phyloP scores from a whole-genome alignment of 148 eudicot species.

The Chenopodium suecicum region DNA sequence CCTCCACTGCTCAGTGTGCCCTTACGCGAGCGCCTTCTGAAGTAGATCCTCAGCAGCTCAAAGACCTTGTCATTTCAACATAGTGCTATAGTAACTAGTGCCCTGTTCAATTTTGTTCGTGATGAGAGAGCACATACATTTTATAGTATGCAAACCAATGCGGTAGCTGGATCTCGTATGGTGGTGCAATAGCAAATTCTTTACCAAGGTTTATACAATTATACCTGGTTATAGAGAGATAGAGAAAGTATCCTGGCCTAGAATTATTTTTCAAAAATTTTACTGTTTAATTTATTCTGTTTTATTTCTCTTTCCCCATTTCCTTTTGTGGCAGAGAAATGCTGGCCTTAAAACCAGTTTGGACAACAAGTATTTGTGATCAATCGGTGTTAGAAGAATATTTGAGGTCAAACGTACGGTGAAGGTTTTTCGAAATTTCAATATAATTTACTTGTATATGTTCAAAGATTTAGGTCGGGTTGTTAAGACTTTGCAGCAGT shows the following conservation, averaged over 20 bases:
- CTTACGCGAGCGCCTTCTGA: constrained; percentile 88
- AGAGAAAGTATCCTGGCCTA: not conserved
- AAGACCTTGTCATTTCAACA: constrained; percentile 44
- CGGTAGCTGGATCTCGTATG: not conserved
- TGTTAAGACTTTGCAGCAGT: not conserved
- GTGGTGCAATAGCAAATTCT: not conserved
- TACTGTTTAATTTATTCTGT: not conserved
- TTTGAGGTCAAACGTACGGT: not conserved
- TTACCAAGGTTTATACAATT: not conserved
- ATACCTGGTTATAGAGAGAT: not conserved
- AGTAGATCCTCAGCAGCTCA: constrained; percentile 78
- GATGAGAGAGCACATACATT: not conserved
- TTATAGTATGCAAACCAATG: not conserved
- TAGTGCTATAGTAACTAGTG: not conserved
- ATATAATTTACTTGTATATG: not conserved
- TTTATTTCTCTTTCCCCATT: not conserved
- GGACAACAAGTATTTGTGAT: not conserved
- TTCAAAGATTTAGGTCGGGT: not conserved
- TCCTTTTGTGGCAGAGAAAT: not conserved
- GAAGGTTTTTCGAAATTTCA: not conserved
- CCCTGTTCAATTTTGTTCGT: not conserved
- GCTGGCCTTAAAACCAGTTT: not conserved
- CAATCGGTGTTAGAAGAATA: not conserved
- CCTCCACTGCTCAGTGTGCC: constrained; percentile 85
- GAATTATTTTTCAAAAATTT: not conserved